Evolutionary conservation across 1,284 basidiomycete species (phyloP), one percentile per base, ranked within the genome.

Genomic region (Fomes fomentarius): DNA sequence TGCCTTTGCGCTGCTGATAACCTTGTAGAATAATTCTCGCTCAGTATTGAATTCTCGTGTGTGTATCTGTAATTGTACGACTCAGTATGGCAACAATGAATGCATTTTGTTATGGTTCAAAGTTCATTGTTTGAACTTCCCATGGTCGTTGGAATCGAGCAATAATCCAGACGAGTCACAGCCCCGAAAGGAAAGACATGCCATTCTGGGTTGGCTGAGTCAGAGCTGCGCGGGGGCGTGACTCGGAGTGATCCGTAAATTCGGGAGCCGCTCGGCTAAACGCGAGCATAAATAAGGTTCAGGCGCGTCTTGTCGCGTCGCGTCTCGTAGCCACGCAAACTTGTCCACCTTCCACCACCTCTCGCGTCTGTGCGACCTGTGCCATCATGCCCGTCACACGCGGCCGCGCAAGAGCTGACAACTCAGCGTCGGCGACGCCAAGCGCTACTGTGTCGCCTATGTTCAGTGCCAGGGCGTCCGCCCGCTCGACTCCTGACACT

Each of bases 381-480:
- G 33, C 9, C 43, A 14, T 31, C 47, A 62, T 63, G 63, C 55
- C 53, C 35, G 57, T 62, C 47, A 61, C 69, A 19, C 63, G 67
- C 33, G 58, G 60, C 15, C 57, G 62, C 47, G 42, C 66, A 11
- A 66, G 62, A 22, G 53, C 51, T 22, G 60, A 53, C 4, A 46
- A 60, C 33, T 61, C 64, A 3, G 54, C 53, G 35, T 70, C 74
- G 1, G 51, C 71, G 15, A 71, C 73, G 1, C 66, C 75, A 3
- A 63, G 71, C 26, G 70, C 70, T 14, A 63, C 58, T 35, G 70
- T 57, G 24, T 71, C 82, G 15, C 75, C 80, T 25, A 58, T 76
- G 39, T 79, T 82, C 66, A 81, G 78, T 63, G 69, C 75, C 15
- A 70, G 68, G 60, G 69, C 71, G 14, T 72, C 75, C 22, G 61